Base-by-base conservation (phyloP, 1,284 basidiomycete genomes). In the Sporisorium graminicola region DNA sequence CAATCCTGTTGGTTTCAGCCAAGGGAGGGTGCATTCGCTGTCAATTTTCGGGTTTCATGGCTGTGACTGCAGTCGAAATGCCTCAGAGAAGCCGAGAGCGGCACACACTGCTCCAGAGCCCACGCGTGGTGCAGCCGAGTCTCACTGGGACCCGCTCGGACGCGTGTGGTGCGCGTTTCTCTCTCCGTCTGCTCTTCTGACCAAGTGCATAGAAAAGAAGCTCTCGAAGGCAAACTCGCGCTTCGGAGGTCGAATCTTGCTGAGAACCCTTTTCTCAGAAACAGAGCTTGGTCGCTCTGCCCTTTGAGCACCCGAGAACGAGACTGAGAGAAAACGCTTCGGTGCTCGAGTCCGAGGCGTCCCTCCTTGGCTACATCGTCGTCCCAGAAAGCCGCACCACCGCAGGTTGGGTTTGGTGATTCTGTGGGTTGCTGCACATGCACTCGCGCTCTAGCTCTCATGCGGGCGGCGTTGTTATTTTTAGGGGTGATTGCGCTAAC, bases 91-190 rank as follows among this genome's bases (percentile, higher is more conserved):
- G 54, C 54, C 54, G 54, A 56, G 42, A 35, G 18, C 13, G 5
- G 44, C 40, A 31, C 27, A 54, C 24, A 54, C 52, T 42, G 37
- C 24, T 42, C 35, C 24, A 26, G 37, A 42, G 52, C 52, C 29
- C 8, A 31, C 16, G 6, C 16, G 35, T 13, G 7, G 5, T 27
- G 22, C 22, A 47, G 12, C n/a, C 7, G 14, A 43, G 10, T 24
- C 24, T 18, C 42, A 7, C 14, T 27, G 16, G 16, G 10, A n/a
- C 3, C 5, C 12, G 13, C 51, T 37, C 24, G 9, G 26, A 54
- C 52, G 52, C 52, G 52, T 54, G 35, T 53, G 33, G 16, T 26
- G 33, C 33, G 51, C 51, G 51, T 37, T 22, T 35, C 13, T 20
- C 18, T n/a, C 13, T n/a, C 50, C 22, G 18, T 51, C 20, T 51